Percentiles rank a stretch among this genome's conserved stretches.
These are phyloP conservation scores for Colletotrichum trifolii DNA, from an alignment of 2,329 filamentous ascomycete species.

Conservation along the genomic window DNA sequence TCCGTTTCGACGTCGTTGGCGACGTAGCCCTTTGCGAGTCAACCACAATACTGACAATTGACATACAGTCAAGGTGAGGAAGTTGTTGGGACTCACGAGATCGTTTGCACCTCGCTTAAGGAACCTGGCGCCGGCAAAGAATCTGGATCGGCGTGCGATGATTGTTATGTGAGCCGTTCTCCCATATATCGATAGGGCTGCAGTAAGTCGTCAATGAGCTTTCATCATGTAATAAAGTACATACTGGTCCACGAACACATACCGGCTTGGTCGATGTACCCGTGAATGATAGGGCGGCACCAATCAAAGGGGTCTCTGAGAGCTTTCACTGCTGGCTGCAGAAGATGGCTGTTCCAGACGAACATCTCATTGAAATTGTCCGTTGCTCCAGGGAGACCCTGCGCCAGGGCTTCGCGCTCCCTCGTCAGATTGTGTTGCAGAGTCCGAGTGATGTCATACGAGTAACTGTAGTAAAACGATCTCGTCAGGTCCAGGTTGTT, in stretches of 20 bases:
- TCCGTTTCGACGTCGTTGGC: slow-evolving; percentile 99
- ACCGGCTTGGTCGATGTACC: slow-evolving; percentile 91
- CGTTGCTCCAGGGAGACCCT: slow-evolving; percentile 63
- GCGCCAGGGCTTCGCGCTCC: slow-evolving; percentile 77
- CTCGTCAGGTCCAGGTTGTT: slow-evolving; percentile 90
- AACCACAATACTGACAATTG: neutral
- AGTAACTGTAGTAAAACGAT: slow-evolving; percentile 98
- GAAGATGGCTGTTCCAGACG: slow-evolving; percentile 93
- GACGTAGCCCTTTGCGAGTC: slow-evolving; percentile 77
- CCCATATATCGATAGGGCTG: slow-evolving; percentile 84
- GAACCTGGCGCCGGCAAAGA: slow-evolving; percentile 94
- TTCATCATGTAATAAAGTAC: neutral
- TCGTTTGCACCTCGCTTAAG: slow-evolving; percentile 96
- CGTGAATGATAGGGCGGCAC: slow-evolving; percentile 96
- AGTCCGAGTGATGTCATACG: slow-evolving; percentile 93
- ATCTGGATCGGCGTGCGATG: slow-evolving; percentile 89
- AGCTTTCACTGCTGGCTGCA: slow-evolving; percentile 76
- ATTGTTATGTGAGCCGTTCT: slow-evolving; percentile 91
- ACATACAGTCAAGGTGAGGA: neutral
- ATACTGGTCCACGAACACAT: slow-evolving; percentile 34
- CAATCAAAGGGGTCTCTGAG: slow-evolving; percentile 90
- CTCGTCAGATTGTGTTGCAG: slow-evolving; percentile 91
- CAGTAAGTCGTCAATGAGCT: neutral
- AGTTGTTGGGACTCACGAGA: slow-evolving; percentile 54
- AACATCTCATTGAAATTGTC: slow-evolving; percentile 93